Evolutionary conservation across 495 filamentous ascomycete genomes (phyloP).

Genomic region (Poronia punctata): DNA sequence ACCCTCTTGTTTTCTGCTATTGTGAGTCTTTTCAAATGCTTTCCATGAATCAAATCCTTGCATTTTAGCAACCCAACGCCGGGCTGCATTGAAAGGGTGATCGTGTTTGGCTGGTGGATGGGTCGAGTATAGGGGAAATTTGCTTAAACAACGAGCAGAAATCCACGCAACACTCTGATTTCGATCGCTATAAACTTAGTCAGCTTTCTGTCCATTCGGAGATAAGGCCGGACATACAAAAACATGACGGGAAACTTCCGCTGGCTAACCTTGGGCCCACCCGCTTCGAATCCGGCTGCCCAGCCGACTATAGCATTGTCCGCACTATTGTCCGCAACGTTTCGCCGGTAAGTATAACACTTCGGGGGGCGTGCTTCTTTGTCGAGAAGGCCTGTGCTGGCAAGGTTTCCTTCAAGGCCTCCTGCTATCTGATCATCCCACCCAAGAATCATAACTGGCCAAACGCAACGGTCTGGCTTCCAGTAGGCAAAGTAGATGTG

Average conservation of each 20-base stretch:
- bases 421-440: conserved; percentile 27
- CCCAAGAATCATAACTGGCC: conserved; percentile 35
- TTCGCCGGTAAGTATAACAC: conserved; percentile 30
- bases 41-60: conserved; percentile 20
- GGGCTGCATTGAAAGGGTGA: conserved; percentile 19
- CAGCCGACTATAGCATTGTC: conserved; percentile 28
- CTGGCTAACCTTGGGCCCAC: conserved; percentile 22
- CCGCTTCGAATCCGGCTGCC: conserved; percentile 33
- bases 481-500: conserved; percentile 31
- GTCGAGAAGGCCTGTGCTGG: conserved; percentile 26
- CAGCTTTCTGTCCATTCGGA: not conserved
- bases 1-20: conserved; percentile 2
- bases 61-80: conserved; percentile 22
- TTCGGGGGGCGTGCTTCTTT: conserved; percentile 17
- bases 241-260: conserved; percentile 40
- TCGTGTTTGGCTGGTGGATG: conserved; percentile 1
- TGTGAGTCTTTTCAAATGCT: conserved; percentile 13
- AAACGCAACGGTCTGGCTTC: conserved; percentile 20
- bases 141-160: conserved; percentile 10
- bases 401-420: conserved; percentile 27
- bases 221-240: conserved; percentile 10
- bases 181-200: conserved; percentile 19
- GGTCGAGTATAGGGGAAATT: conserved; percentile 16
- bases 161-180: conserved; percentile 16
- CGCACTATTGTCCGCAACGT: not conserved